Base-by-base conservation (phyloP, 768 basidiomycete genomes). In the Suillus spraguei region DNA sequence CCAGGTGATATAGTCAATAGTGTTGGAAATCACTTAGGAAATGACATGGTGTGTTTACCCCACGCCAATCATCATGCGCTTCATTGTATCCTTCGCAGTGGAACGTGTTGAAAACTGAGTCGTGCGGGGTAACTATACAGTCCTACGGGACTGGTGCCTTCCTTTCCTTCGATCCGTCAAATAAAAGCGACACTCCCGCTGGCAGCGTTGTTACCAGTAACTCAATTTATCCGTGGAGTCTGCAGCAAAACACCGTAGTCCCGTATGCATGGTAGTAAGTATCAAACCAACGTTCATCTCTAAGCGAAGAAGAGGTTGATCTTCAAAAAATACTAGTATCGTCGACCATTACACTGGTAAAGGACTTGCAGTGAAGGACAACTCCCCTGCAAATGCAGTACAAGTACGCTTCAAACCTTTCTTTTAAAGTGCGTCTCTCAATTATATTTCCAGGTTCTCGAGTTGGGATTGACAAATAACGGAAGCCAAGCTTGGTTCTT, bases 91-190 rank as follows among this genome's bases (percentile, higher is more conserved):
- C 17, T 50, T 36, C 13, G 22, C 39, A 65, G 65, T 63, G 65
- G 65, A 65, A 63, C 59, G 22, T 63, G 36, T n/a, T 55, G 20
- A 56, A 49, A 8, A 65, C 65, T 35, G 49, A 65, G 41, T 28
- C 14, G 2, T 54, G 24, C 36, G 28, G 39, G 36, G 16, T 63
- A 44, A 60, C 41, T 10, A 63, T 60, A 38, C 64, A 60, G 28
- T 60, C 56, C 47, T 63, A 42, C 22, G 58, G 62, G 22, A 65
- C 64, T 10, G 62, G 56, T 11, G 58, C 58, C 24, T 65, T 63
- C 52, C 11, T 58, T 32, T 8, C 50, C 16, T 52, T 52, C 20
- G 54, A 41, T 33, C 49, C 24, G 3, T 50, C 49, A 16, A 50
- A 50, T 24, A 28, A 50, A 50, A 28, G 24, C 49, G 49, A 50